phyloP scores from a whole-genome alignment of 164 flowering plant genomes.

The Annona cherimola region DNA sequence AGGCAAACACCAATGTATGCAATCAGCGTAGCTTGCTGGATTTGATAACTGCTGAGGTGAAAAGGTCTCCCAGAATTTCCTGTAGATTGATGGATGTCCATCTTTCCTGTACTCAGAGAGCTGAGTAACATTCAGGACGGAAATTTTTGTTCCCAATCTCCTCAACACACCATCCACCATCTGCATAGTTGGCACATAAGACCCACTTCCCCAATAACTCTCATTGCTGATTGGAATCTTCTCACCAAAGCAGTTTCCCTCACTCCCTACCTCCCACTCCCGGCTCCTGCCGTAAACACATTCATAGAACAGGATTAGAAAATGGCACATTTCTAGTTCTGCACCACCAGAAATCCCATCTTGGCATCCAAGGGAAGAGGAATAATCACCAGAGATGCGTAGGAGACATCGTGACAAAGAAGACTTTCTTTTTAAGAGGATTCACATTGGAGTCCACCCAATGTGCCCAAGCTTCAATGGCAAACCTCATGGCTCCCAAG shows the following conservation, averaged over 20 bases:
- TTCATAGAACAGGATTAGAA: neutral
- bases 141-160: constrained; percentile 51
- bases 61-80: constrained; percentile 89
- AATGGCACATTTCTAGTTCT: neutral
- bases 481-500: constrained; percentile 75
- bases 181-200: constrained; percentile 76
- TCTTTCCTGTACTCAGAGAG: constrained; percentile 94
- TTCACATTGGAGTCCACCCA: constrained; percentile 66
- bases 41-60: constrained; percentile 58
- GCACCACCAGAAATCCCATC: neutral
- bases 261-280: constrained; percentile 74
- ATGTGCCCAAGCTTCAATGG: constrained; percentile 82
- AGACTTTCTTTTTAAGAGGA: constrained; percentile 53
- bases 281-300: constrained; percentile 47
- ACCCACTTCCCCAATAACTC: constrained; percentile 86
- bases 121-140: constrained; percentile 82
- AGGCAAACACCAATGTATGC: constrained; percentile 98
- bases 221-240: constrained; percentile 48
- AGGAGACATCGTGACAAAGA: constrained; percentile 96
- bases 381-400: constrained; percentile 71
- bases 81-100: constrained; percentile 85
- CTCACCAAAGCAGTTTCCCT: constrained; percentile 81
- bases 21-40: constrained; percentile 78
- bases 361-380: neutral
- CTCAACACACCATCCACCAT: constrained; percentile 58